Evolutionary conservation across 495 filamentous ascomycete genomes (phyloP).

Genomic region (Podospora australis): DNA sequence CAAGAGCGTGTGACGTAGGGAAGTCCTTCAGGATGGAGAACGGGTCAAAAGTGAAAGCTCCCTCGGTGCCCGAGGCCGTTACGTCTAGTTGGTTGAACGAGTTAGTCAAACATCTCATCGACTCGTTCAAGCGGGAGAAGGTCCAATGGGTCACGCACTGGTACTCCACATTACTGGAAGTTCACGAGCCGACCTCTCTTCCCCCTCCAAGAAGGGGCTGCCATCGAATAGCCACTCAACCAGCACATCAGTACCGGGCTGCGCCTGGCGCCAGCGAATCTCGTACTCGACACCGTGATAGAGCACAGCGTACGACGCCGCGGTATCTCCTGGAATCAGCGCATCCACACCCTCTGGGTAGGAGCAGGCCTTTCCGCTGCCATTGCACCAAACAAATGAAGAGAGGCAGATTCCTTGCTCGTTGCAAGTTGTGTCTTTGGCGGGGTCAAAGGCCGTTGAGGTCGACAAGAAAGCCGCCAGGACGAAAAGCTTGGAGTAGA

Average conservation of each 20-base stretch:
- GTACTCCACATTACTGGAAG: slow-evolving; percentile 6
- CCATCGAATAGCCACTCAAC: slow-evolving; percentile 4
- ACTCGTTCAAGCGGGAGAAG: neutral
- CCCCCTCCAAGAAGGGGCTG: neutral
- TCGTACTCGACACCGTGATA: slow-evolving; percentile 5
- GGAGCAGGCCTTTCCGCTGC: slow-evolving; percentile 2
- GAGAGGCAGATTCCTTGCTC: slow-evolving; percentile 6
- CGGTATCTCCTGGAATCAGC: neutral
- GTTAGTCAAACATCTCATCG: slow-evolving; percentile 1
- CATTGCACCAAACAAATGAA: slow-evolving; percentile 3
- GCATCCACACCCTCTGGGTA: slow-evolving; percentile 4
- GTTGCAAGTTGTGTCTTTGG: slow-evolving; percentile 6
- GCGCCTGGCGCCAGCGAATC: slow-evolving; percentile 6
- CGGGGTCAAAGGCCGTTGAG: slow-evolving; percentile 6
- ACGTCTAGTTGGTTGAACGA: slow-evolving; percentile 4
- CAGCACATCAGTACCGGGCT: neutral
- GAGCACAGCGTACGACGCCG: slow-evolving; percentile 4
- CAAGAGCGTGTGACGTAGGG: slow-evolving; percentile 3
- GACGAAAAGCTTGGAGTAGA: slow-evolving; percentile 2
- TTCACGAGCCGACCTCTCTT: slow-evolving; percentile 1
- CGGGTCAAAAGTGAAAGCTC: slow-evolving; percentile 2
- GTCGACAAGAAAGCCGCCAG: slow-evolving; percentile 3
- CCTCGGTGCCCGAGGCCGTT: slow-evolving; percentile 1
- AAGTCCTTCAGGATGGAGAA: slow-evolving; percentile 3
- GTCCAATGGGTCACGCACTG: slow-evolving; percentile 4